Percentiles rank a stretch among this genome's conserved stretches.
phyloP scores from a whole-genome alignment of 2,329 filamentous ascomycete species.

The Colletotrichum caudatum region DNA sequence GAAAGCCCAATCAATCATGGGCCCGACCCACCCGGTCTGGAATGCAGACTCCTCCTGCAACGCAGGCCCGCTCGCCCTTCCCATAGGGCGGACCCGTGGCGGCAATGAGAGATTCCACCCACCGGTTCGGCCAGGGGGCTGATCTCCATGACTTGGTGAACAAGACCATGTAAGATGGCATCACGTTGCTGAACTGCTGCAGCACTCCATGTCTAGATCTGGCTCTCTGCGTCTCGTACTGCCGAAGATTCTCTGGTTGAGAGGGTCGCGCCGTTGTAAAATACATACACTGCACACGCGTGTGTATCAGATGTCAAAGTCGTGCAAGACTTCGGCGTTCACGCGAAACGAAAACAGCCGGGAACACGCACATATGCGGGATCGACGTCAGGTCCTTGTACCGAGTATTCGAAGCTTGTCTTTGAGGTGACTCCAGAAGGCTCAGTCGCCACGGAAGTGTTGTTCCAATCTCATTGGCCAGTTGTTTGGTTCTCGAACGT shows the following conservation, averaged over 20 bases:
- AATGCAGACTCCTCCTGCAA: conserved; percentile 47
- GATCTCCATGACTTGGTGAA: background rate
- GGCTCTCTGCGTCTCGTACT: conserved; percentile 10
- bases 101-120: conserved; percentile 41
- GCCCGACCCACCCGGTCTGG: conserved; percentile 44
- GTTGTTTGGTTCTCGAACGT: background rate
- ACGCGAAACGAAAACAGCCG: background rate
- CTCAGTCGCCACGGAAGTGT: conserved; percentile 10
- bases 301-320: background rate
- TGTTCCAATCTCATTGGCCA: conserved; percentile 7
- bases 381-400: background rate
- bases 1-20: conserved; percentile 44
- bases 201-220: conserved; percentile 16
- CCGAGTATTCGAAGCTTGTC: background rate
- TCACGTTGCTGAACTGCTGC: conserved; percentile 32
- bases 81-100: conserved; percentile 45
- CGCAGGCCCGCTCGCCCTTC: conserved; percentile 39
- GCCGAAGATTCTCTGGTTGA: background rate
- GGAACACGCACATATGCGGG: background rate
- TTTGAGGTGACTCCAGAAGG: background rate
- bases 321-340: background rate
- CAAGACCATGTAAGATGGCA: conserved; percentile 37
- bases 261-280: background rate
- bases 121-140: conserved; percentile 9
- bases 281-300: background rate